Evolutionary conservation across 139 green algal species (phyloP), one percentile per base, ranked within the genome.

Genomic region (Haematococcus lacustris): DNA sequence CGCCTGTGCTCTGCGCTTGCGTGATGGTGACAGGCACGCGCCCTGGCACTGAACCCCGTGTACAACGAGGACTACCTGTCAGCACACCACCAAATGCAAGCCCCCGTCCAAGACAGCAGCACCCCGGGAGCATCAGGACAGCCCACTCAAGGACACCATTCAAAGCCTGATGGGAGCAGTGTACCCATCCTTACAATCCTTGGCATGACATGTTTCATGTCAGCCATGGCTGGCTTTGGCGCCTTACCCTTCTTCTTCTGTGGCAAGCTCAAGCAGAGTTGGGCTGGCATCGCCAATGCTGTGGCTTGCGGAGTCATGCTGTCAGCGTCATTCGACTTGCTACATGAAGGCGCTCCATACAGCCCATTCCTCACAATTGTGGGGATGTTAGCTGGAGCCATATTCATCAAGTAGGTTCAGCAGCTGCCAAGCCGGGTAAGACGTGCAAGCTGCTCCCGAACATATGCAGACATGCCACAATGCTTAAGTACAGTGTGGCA

Each of bases 221-320:
- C 67, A 34, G 83, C n/a, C 61, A 39, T 43, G 30, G 30, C 61
- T 41, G 61, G 61, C n/a, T 41, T 39, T 68, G 30, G 61, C 34
- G 86, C 89, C 0, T 30, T 91, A 37, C 91, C 91, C n/a, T 95
- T 91, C 78, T 88, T 70, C 64, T 70, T 70, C 33, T 93, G 23
- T 66, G 47, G 47, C 47, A 57, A 82, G 71, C 67, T 82, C 1
- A 66, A 82, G 35, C 65, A 74, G 17, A 53, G 41, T 13, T 88
- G 79, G 78, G 78, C 84, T 1, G 94, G 87, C 39, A 70, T 97
- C 28, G 90, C 92, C 51, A 97, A 96, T 68, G 93, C 94, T 2
- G 74, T 98, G 1, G 95, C 94, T 7, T 96, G 91, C 67, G 95
- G 95, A 1, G 95, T 98, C 37, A 99, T 99, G 95, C 78, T 99